Base-by-base conservation (phyloP, 345 rosid genomes). In the Gossypium longicalyx region DNA sequence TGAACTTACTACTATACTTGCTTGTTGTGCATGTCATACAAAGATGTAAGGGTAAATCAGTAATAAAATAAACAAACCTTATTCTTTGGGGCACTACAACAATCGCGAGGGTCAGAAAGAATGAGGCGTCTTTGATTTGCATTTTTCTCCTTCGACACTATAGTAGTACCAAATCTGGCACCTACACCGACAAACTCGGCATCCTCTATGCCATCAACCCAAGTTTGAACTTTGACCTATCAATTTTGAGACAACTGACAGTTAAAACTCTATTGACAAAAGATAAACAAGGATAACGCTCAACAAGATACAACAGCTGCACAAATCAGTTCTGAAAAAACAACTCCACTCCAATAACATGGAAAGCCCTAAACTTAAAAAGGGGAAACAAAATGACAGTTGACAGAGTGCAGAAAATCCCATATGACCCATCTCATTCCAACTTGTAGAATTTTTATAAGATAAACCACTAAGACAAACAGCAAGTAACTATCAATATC, bases 211-310 rank as follows among this genome's bases (percentile, higher is more conserved):
- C 89, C 97, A 83, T 89, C 70, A 65, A 93, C 80, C 98, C 97
- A 95, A 10, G 99, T 96, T 78, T 93, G 99, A 76, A 96, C 93
- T 96, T 93, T 96, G 61, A 96, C 99, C 99, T 93, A 69, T 68
- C 16, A 61, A 63, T 75, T 79, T 34, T 2, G 57, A 7, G 23
- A 44, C 53, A 73, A 29, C 59, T 29, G 20, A 76, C 51, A 7
- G 13, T 57, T 59, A 71, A 71, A 70, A 34, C 61, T 70, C 73
- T 17, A 52, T 29, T 54, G 27, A 56, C 6, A 29, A 54, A 6
- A 56, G 71, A 13, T 53, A 49, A 77, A 76, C 47, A 66, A 70
- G n/a, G 63, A 29, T 12, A 78, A 69, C 72, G 53, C 56, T 63
- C 45, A 67, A 73, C 12, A 53, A 70, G 17, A 69, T 74, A 25